Evolutionary conservation across 192 early-diverging fungal species (phyloP).

Genomic region (Pilobolus umbonatus): DNA sequence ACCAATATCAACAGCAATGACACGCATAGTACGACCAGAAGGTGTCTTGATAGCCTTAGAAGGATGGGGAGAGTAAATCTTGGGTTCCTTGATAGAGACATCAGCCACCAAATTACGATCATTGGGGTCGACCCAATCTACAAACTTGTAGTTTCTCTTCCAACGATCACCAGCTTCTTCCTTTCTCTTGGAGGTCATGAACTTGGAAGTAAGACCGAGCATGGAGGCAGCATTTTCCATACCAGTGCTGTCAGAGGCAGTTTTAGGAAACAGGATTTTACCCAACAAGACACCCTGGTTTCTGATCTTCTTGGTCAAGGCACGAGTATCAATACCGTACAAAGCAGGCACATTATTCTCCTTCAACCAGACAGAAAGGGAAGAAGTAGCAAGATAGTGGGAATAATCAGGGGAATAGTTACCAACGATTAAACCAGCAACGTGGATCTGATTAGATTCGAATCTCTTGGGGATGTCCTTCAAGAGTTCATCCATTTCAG

Average conservation of each 20-base stretch:
- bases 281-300: slow-evolving; percentile 84
- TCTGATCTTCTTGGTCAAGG: slow-evolving; percentile 95
- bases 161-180: slow-evolving; percentile 36
- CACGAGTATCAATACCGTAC: slow-evolving; percentile 93
- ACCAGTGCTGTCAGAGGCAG: slow-evolving; percentile 37
- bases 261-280: slow-evolving; percentile 84
- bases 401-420: slow-evolving; percentile 88
- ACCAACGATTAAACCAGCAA: slow-evolving; percentile 88
- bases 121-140: slow-evolving; percentile 94
- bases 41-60: slow-evolving; percentile 46
- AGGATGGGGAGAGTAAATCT: slow-evolving; percentile 66
- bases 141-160: slow-evolving; percentile 70
- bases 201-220: slow-evolving; percentile 29
- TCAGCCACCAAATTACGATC: slow-evolving; percentile 89
- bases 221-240: slow-evolving; percentile 36
- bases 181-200: slow-evolving; percentile 7
- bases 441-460: slow-evolving; percentile 91
- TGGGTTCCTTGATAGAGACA: slow-evolving; percentile 83
- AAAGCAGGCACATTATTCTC: slow-evolving; percentile 91
- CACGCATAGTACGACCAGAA: slow-evolving; percentile 71
- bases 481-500: slow-evolving; percentile 75
- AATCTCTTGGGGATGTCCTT: slow-evolving; percentile 92
- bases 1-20: slow-evolving; percentile 94
- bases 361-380: slow-evolving; percentile 87
- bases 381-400: slow-evolving; percentile 85